phyloP scores from a whole-genome alignment of 768 basidiomycete genomes.

The Dioszegia aurantiaca region DNA sequence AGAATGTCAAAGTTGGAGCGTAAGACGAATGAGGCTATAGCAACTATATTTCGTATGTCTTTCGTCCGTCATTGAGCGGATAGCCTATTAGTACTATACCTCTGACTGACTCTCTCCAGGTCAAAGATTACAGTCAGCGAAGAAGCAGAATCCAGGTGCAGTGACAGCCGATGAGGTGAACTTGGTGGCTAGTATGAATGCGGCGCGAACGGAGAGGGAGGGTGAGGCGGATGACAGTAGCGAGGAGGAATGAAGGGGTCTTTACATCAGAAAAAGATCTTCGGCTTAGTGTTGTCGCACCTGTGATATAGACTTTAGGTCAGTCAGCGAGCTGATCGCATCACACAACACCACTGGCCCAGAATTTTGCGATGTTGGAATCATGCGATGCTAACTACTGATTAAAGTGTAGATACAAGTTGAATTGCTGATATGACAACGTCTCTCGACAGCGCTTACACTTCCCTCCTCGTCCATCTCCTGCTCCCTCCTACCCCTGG shows the following conservation, averaged over 20 bases:
- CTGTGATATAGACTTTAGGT: too few relatives aligned
- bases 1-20: slow-evolving; percentile 74
- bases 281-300: too few relatives aligned
- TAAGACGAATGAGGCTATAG: slow-evolving; percentile 86
- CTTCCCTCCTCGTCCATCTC: not conserved
- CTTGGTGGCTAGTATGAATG: slow-evolving; percentile 46
- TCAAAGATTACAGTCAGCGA: slow-evolving; percentile 47
- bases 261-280: too few relatives aligned
- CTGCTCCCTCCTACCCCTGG: too few relatives aligned
- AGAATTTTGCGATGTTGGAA: slow-evolving; percentile 14
- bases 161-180: slow-evolving; percentile 31
- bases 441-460: not conserved
- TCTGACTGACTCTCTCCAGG: slow-evolving; percentile 23
- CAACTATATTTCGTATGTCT: slow-evolving; percentile 81
- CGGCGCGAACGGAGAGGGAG: slow-evolving; percentile 41
- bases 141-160: slow-evolving; percentile 32
- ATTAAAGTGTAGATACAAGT: slow-evolving; percentile 14
- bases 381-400: slow-evolving; percentile 15
- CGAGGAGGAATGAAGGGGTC: slow-evolving; percentile 37
- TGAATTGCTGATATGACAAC: slow-evolving; percentile 6
- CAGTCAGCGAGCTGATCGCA: too few relatives aligned
- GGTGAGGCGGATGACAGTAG: slow-evolving; percentile 24
- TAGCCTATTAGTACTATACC: not conserved
- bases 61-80: not conserved
- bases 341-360: too few relatives aligned